Conservation (phyloP, 129 eudicot genomes). For the Saposhnikovia divaricata region DNA sequence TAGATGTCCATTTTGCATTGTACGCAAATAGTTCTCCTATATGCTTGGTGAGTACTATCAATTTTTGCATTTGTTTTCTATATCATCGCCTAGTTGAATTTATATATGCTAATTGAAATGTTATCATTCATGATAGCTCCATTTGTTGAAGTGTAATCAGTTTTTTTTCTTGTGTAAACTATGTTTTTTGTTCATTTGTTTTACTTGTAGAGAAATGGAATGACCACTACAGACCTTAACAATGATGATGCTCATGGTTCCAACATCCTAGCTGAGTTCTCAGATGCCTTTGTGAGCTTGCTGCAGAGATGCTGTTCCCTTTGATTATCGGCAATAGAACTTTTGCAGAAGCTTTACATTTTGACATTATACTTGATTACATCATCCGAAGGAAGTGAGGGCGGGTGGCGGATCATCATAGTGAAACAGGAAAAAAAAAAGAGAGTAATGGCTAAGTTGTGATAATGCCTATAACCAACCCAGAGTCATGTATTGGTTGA, state of each 20-base stretch:
- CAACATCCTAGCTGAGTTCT: conserved; percentile 22
- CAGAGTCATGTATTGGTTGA: neutral
- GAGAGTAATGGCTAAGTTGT: neutral
- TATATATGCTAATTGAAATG: neutral
- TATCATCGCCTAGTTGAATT: neutral
- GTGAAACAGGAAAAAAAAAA: neutral
- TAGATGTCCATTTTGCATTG: neutral
- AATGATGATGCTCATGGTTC: conserved; percentile 13
- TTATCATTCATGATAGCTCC: too few species aligned
- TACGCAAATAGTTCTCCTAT: neutral
- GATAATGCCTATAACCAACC: neutral
- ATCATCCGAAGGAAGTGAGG: conserved; percentile 57
- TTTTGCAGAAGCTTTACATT: neutral
- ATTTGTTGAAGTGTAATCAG: neutral
- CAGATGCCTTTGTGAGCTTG: conserved; percentile 57
- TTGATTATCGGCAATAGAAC: conserved; percentile 22
- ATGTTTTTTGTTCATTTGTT: neutral
- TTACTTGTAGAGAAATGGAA: conserved; percentile 23
- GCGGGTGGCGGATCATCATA: conserved; percentile 20
- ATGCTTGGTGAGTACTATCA: neutral
- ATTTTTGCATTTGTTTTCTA: neutral
- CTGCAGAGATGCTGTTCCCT: conserved; percentile 63
- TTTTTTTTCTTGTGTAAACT: neutral
- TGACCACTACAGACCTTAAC: neutral
- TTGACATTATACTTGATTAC: conserved; percentile 13